Evolutionary conservation across 306 rosid species (phyloP).

Genomic region (Malus orientalis): DNA sequence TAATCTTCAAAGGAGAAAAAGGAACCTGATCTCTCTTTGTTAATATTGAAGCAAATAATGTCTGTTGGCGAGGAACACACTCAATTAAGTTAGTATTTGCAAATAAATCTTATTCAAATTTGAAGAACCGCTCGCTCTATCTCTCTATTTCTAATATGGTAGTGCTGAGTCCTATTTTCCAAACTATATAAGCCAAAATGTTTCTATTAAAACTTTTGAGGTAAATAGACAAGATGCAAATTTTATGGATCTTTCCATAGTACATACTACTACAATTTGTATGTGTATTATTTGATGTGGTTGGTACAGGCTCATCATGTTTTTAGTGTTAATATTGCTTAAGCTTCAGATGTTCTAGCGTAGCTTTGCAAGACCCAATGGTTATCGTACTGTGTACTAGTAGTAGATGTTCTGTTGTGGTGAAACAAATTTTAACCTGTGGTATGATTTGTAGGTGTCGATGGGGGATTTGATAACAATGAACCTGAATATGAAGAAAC

Average conservation of each 20-base stretch:
- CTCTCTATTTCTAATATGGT: background rate
- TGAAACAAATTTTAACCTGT: background rate
- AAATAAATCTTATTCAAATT: background rate
- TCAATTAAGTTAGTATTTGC: background rate
- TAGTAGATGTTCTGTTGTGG: background rate
- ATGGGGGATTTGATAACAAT: slow-evolving; percentile 87
- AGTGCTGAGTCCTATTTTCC: background rate
- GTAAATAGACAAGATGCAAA: background rate
- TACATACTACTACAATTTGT: background rate
- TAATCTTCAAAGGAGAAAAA: background rate
- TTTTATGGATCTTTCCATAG: background rate
- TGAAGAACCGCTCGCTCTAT: background rate
- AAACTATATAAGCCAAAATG: background rate
- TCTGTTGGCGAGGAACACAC: background rate
- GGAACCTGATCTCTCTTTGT: background rate
- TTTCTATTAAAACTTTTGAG: background rate
- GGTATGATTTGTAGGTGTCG: slow-evolving; percentile 50
- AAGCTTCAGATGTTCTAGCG: slow-evolving; percentile 1
- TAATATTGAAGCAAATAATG: background rate
- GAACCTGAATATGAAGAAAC: slow-evolving; percentile 71
- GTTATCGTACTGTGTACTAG: background rate
- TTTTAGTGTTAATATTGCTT: background rate
- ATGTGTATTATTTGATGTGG: background rate
- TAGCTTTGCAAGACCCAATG: background rate
- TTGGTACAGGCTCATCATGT: background rate